phyloP scores from a whole-genome alignment of 306 rosid species.

The Macrotyloma uniflorum region DNA sequence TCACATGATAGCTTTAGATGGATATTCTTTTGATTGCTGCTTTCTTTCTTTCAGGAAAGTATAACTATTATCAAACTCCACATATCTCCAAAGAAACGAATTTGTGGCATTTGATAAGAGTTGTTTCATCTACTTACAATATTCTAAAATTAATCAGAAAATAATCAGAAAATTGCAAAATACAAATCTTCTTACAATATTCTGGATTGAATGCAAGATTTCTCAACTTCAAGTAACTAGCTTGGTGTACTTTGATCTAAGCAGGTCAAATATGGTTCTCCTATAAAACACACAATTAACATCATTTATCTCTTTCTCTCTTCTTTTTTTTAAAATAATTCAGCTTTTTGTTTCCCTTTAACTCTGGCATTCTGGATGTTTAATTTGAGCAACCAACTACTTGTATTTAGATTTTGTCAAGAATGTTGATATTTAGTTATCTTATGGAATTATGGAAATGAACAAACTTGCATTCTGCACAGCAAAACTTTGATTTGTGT shows the following conservation, averaged over 20 bases:
- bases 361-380: not conserved
- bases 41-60: slow-evolving; percentile 8
- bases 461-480: slow-evolving; percentile 15
- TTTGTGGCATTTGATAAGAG: not conserved
- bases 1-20: not conserved
- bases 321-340: not conserved
- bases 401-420: slow-evolving; percentile 1
- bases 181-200: not conserved
- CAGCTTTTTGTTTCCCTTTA: not conserved
- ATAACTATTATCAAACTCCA: not conserved
- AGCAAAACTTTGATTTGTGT: slow-evolving; percentile 27
- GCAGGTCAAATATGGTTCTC: not conserved
- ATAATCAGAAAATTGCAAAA: not conserved
- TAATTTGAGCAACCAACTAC: not conserved
- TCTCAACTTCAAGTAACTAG: not conserved
- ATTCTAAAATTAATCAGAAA: not conserved
- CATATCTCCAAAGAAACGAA: not conserved
- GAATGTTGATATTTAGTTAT: slow-evolving; percentile 17
- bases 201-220: not conserved
- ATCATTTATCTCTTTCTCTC: not conserved
- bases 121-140: not conserved
- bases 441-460: slow-evolving; percentile 10
- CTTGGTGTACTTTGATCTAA: not conserved
- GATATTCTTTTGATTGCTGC: not conserved
- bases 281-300: not conserved